Conservation (phyloP, 495 filamentous ascomycete genomes). For the Podospora sp. region DNA sequence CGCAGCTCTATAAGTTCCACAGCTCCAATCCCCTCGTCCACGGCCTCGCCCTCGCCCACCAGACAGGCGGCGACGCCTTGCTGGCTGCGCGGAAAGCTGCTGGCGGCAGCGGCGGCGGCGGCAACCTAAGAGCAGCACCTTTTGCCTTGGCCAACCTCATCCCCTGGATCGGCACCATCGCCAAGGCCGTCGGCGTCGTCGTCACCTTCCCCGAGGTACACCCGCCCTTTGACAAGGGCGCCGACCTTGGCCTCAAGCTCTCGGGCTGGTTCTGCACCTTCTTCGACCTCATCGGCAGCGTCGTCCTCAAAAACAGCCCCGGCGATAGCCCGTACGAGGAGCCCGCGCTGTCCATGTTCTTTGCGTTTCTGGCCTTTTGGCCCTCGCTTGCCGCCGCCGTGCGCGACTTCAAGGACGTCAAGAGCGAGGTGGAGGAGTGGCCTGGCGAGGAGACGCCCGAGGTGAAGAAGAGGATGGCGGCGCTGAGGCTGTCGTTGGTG, state of each 20-base stretch:
- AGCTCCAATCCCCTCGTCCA: neutral
- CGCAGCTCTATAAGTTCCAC: neutral
- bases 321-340: neutral
- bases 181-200: neutral
- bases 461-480: neutral
- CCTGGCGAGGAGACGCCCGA: neutral
- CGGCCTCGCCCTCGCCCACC: neutral
- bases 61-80: too few relatives aligned
- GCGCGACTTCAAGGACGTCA: neutral
- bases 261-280: neutral
- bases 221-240: neutral
- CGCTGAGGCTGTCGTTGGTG: neutral
- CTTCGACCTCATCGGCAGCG: neutral
- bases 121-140: too few relatives aligned
- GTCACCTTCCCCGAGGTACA: neutral
- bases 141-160: neutral
- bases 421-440: neutral
- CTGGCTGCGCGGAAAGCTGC: too few relatives aligned
- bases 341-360: neutral
- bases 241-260: neutral
- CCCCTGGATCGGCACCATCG: neutral
- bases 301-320: neutral
- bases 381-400: neutral
- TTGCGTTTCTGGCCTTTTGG: neutral
- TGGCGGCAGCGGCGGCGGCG: too few relatives aligned